Percentiles rank a stretch among this genome's conserved stretches.
Conservation (phyloP, 345 rosid genomes). For the Aethionema arabicum region DNA sequence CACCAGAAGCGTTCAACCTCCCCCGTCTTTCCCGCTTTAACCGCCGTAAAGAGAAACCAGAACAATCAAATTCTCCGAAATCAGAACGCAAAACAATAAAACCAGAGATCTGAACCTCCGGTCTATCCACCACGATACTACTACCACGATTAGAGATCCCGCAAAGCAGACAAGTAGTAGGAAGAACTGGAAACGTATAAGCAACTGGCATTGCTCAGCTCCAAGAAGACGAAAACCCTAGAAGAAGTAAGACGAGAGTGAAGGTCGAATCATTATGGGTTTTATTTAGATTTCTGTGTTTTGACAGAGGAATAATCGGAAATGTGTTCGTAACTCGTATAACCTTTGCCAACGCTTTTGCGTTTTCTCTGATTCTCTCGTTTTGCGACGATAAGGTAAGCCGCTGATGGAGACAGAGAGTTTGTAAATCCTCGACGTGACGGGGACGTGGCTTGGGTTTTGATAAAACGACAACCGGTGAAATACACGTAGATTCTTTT, state of each 20-base stretch:
- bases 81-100: slow-evolving; percentile 20
- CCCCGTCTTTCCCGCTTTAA: slow-evolving; percentile 25
- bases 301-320: slow-evolving; percentile 1
- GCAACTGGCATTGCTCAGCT: slow-evolving; percentile 38
- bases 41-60: slow-evolving; percentile 29
- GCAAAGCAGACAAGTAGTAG: slow-evolving; percentile 36
- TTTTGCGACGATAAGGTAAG: slow-evolving; percentile 18
- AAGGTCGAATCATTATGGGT: slow-evolving; percentile 18
- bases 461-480: not conserved
- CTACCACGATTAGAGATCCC: slow-evolving; percentile 33
- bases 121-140: slow-evolving; percentile 21
- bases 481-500: not conserved
- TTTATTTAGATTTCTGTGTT: slow-evolving; percentile 20
- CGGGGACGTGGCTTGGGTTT: not conserved
- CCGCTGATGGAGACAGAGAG: slow-evolving; percentile 9
- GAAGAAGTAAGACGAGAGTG: slow-evolving; percentile 26
- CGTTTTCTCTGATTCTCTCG: not conserved
- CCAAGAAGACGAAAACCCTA: slow-evolving; percentile 28
- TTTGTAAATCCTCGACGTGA: not conserved
- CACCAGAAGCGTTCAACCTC: slow-evolving; percentile 42
- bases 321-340: not conserved
- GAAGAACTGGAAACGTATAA: slow-evolving; percentile 31
- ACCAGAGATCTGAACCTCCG: slow-evolving; percentile 34
- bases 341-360: not conserved
- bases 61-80: slow-evolving; percentile 20